Evolutionary conservation across 202 grass and related monocot species (phyloP), one percentile per base, ranked within the genome.

Genomic region (Hordeum pubiflorum): DNA sequence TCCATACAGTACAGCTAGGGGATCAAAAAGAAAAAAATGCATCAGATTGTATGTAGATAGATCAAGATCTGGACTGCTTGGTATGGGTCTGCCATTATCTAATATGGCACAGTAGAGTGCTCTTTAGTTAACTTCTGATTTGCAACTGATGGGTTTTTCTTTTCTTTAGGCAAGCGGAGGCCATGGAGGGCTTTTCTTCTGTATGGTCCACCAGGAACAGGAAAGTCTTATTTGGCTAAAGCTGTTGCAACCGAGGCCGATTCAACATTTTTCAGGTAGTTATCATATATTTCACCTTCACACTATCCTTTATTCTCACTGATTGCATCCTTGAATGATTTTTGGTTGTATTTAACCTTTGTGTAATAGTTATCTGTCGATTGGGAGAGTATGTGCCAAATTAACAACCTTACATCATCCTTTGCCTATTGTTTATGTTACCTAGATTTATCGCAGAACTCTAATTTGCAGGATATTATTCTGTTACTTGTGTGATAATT

Each of bases 131-230:
- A n/a, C 38, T 71, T 3, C 68, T 71, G 39, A 27, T 14, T 6
- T 46, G 20, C 43, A 27, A 70, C 77, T 77, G 55, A 85, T 48
- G 14, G 20, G 60, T 8, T 36, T 27, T 78, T 5, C 43, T 77
- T 37, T 79, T 78, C 29, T 54, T 13, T 85, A 99, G 93, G 97
- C 44, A 99, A 99, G 80, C 79, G 97, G 83, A 99, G 78, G 82
- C 97, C 97, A 69, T 99, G 97, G 97, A 96, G 93, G 75, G 97
- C 97, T 74, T 99, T 99, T 93, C 91, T 96, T 82, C 87, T 99
- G 70, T 99, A 99, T 38, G 97, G 97, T 48, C 97, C 97, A 52
- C 97, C 93, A 79, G 97, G 97, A 93, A 99, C 97, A 79, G 97
- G 97, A 88, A 99, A 99, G 77, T 99, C 97, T 60, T 99, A 99